These are phyloP conservation scores for Sporisorium scitamineum DNA, from an alignment of 1,284 basidiomycete genomes.

Conservation along the genomic window DNA sequence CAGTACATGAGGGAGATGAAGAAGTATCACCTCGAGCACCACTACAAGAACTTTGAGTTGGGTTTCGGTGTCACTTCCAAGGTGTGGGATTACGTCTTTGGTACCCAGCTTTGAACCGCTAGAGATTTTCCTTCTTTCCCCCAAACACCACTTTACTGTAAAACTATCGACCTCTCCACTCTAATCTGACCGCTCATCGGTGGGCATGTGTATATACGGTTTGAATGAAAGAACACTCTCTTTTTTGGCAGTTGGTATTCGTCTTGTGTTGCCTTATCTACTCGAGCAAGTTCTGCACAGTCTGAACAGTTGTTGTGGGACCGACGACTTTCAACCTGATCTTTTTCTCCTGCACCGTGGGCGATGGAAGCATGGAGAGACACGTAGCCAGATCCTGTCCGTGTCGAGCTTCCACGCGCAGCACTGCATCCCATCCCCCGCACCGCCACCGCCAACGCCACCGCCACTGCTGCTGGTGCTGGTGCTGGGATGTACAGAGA, in stretches of 20 bases:
- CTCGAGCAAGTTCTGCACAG: constrained; percentile 15
- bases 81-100: constrained; percentile 94
- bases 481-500: constrained; percentile 22
- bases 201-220: neutral
- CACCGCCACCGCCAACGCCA: too few species aligned
- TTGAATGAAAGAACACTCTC: neutral
- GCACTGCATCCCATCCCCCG: constrained; percentile 18
- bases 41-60: constrained; percentile 88
- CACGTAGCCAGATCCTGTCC: constrained; percentile 30
- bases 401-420: constrained; percentile 22
- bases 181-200: neutral
- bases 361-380: constrained; percentile 27
- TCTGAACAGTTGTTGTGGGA: constrained; percentile 34
- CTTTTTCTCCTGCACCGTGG: neutral
- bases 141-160: neutral
- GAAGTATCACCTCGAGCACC: constrained; percentile 97
- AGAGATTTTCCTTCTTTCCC: too few species aligned
- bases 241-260: neutral
- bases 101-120: constrained; percentile 73
- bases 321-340: constrained; percentile 30
- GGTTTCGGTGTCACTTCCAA: constrained; percentile 97
- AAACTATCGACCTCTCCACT: neutral
- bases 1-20: constrained; percentile 91
- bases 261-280: neutral
- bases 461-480: too few species aligned